Percentiles rank a stretch among this genome's conserved stretches.
Evolutionary conservation across 2,329 filamentous ascomycete species (phyloP).

Genomic region (Curvularia verruculosa): DNA sequence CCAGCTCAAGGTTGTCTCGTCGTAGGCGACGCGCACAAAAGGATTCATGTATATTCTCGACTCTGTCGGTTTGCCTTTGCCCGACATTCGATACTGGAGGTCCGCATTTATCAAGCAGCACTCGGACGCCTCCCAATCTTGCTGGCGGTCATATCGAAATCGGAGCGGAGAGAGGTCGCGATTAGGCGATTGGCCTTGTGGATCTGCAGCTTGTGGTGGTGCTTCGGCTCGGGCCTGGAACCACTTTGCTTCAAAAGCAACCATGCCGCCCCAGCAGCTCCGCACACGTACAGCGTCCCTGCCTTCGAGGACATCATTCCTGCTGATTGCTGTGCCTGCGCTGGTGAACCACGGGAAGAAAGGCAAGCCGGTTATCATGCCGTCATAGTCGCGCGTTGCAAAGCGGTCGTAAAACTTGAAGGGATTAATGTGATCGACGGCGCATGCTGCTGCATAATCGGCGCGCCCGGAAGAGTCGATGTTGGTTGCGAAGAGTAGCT

Average conservation of each 20-base stretch:
- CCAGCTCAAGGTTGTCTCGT: constrained; percentile 62
- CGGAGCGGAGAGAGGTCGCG: constrained; percentile 48
- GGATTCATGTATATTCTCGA: constrained; percentile 76
- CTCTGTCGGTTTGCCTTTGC: constrained; percentile 49
- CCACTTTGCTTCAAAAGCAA: constrained; percentile 66
- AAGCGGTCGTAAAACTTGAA: constrained; percentile 77
- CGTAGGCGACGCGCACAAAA: constrained; percentile 74
- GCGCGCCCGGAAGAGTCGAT: constrained; percentile 57
- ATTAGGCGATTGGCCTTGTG: constrained; percentile 15
- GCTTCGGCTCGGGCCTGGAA: constrained; percentile 54
- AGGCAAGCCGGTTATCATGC: constrained; percentile 66
- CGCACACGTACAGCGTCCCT: constrained; percentile 70
- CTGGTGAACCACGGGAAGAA: constrained; percentile 71
- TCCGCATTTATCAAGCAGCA: constrained; percentile 58
- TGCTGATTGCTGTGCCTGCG: constrained; percentile 57
- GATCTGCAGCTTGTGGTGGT: constrained; percentile 29
- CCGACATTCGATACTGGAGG: constrained; percentile 48
- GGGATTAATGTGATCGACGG: constrained; percentile 71
- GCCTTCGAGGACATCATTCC: constrained; percentile 67
- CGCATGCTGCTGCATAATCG: constrained; percentile 71
- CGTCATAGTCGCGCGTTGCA: constrained; percentile 70
- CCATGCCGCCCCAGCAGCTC: constrained; percentile 81
- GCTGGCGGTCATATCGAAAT: constrained; percentile 52
- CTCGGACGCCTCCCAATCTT: constrained; percentile 56
- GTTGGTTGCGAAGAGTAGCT: constrained; percentile 69